Evolutionary conservation across 1,284 basidiomycete species (phyloP).

Genomic region (Ustilago crameri): DNA sequence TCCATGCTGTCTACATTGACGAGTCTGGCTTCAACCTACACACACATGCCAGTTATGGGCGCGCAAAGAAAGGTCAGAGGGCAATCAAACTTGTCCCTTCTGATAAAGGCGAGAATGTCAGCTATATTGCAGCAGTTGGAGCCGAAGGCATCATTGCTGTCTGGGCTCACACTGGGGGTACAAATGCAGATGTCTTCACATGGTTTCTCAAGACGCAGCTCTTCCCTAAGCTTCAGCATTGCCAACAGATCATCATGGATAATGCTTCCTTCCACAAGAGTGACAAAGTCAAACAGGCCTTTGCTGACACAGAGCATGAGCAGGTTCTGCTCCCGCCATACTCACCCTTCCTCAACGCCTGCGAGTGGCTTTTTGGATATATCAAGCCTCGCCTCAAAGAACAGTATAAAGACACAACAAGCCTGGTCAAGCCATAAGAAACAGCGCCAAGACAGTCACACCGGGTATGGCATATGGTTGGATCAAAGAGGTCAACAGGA

Average conservation of each 20-base stretch:
- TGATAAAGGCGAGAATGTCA: background rate
- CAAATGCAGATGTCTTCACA: background rate
- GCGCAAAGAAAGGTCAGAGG: no score
- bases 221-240: constrained; percentile 2
- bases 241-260: constrained; percentile 7
- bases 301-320: background rate
- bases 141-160: constrained; percentile 5
- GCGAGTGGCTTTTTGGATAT: constrained; percentile 9
- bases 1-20: no score
- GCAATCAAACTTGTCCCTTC: constrained; percentile 1
- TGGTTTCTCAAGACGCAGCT: constrained; percentile 5
- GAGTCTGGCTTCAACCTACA: no score
- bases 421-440: constrained; percentile 8
- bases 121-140: constrained; percentile 12
- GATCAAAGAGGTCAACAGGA: constrained; percentile 13
- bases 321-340: constrained; percentile 4
- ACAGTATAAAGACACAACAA: constrained; percentile 4
- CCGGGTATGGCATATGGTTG: background rate
- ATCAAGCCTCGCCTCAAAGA: constrained; percentile 13
- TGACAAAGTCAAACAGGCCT: background rate
- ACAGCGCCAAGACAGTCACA: constrained; percentile 6
- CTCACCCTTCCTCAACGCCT: constrained; percentile 11
- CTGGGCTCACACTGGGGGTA: constrained; percentile 2
- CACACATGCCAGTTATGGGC: no score
- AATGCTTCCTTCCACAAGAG: constrained; percentile 11